Base-by-base conservation (phyloP, 1,284 basidiomycete species). In the Ganoderma sinense region DNA sequence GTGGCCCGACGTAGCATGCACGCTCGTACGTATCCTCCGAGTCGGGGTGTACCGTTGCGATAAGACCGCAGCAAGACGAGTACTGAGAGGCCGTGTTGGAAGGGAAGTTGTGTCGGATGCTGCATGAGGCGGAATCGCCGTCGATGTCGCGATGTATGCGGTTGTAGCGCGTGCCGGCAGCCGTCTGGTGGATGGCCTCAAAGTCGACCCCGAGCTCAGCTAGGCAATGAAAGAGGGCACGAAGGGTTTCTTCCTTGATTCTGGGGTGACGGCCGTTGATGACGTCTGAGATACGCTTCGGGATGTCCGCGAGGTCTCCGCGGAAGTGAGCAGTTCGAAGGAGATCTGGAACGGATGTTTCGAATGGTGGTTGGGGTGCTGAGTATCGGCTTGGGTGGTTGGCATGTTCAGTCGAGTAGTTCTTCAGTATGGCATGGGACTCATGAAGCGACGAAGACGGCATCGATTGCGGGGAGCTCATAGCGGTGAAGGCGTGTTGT, bases 181-280 rank as follows among this genome's bases (percentile, higher is more conserved):
- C 23, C n/a, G 65, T 60, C 4, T n/a, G 8, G 16, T 29, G 63
- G 4, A 66, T 59, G 31, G 29, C 41, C 13, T 26, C 13, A 62
- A 73, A 66, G 56, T 69, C 62, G 40, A 68, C 31, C 16, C 70
- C 68, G 51, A 66, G 53, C 62, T 33, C 39, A 20, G 55, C 48
- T 26, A 71, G 65, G n/a, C 13, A 41, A 26, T 40, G 10, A 14
- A 69, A 14, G 63, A 71, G 53, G 8, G 53, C 36, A 10, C 18
- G 51, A 51, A 70, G 58, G 29, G 59, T 41, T 23, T 48, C 23
- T 18, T 53, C 39, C 62, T 51, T 29, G 2, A 43, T 18, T 4
- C 40, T 2, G 13, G 18, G 51, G 41, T 33, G 10, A 26, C 39
- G 23, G 60, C 16, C 5, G 2, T 18, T 23, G 14, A 29, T 11